Percentiles rank a stretch among this genome's conserved stretches.
Conservation (phyloP, 139 green algal genomes). For the Chlamydomonas eustigma region DNA sequence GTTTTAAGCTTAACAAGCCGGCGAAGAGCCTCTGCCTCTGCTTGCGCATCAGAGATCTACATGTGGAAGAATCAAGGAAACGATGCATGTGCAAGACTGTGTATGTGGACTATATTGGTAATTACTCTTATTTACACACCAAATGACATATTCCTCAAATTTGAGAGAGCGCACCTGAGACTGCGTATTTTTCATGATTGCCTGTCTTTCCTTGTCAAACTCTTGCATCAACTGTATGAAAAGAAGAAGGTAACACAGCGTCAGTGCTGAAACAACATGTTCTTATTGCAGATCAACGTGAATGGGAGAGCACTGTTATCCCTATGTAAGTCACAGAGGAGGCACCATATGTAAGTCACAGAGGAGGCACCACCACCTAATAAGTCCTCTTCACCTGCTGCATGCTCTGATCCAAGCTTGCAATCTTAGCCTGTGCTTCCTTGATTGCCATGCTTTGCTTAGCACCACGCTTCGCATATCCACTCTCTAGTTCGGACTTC, state of each 20-base stretch:
- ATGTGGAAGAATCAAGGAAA: no score
- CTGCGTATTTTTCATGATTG: conserved; percentile 19
- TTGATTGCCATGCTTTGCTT: conserved; percentile 56
- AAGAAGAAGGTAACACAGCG: not conserved
- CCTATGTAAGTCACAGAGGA: no score
- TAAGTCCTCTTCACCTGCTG: conserved; percentile 43
- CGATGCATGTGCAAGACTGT: no score
- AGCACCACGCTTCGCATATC: conserved; percentile 70
- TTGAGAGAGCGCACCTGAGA: conserved; percentile 27
- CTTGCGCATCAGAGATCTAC: conserved; percentile 44
- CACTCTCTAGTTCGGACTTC: conserved; percentile 64
- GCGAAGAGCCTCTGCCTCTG: conserved; percentile 54
- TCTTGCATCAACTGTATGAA: conserved; percentile 42
- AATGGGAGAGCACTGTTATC: no score
- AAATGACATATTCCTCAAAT: no score
- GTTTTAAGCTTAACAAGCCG: conserved; percentile 67
- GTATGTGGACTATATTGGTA: no score
- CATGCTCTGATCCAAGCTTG: conserved; percentile 59
- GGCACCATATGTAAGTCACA: no score
- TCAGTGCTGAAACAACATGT: no score
- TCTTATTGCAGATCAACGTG: no score
- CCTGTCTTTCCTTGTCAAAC: conserved; percentile 53
- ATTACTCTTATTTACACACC: no score
- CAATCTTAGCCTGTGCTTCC: conserved; percentile 36
- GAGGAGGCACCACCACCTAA: not conserved